Evolutionary conservation across 805 yeast species (phyloP).

Genomic region (Suhomyces emberorum): DNA sequence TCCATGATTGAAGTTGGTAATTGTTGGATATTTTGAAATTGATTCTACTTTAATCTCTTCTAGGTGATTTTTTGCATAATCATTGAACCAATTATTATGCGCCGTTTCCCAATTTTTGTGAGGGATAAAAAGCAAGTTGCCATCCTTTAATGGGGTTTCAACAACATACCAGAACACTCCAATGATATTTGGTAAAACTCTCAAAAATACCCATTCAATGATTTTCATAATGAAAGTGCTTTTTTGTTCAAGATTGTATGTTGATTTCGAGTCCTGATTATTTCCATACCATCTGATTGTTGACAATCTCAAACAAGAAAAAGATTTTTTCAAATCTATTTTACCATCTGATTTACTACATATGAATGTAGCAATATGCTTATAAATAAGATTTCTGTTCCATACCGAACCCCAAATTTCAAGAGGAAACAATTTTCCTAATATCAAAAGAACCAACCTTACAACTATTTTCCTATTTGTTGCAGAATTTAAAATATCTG

Average conservation of each 20-base stretch:
- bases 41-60: too few relatives aligned
- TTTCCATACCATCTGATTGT: too few relatives aligned
- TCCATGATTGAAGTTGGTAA: conserved; percentile 29
- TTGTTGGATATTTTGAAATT: too few relatives aligned
- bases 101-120: conserved; percentile 55
- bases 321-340: too few relatives aligned
- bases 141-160: conserved; percentile 28
- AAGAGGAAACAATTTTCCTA: conserved; percentile 49
- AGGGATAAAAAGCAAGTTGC: conserved; percentile 49
- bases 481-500: conserved; percentile 32
- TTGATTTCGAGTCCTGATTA: too few relatives aligned
- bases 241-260: too few relatives aligned
- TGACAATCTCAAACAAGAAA: too few relatives aligned
- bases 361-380: conserved; percentile 36
- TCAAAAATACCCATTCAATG: conserved; percentile 55
- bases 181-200: conserved; percentile 46
- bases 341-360: too few relatives aligned
- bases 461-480: conserved; percentile 34
- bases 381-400: conserved; percentile 44
- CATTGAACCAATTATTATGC: conserved; percentile 38
- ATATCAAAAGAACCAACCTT: conserved; percentile 38
- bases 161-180: conserved; percentile 65
- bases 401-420: conserved; percentile 49
- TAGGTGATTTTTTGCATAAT: conserved; percentile 42
- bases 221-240: too few relatives aligned